Conservation (phyloP, 352 stramenopile genomes). For the Halophytophthora batemanensis region DNA sequence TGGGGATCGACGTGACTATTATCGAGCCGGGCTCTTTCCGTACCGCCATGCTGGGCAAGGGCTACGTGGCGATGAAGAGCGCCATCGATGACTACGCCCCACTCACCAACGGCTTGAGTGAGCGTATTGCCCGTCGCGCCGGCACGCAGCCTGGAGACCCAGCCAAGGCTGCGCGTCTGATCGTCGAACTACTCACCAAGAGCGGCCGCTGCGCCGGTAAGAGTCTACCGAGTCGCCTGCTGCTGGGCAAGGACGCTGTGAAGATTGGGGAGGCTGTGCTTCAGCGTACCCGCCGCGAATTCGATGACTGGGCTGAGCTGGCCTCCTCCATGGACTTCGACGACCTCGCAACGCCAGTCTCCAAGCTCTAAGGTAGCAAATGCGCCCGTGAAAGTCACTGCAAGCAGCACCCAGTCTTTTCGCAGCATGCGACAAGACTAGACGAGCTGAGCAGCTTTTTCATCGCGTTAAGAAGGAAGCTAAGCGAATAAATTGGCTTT, state of each 20-base stretch:
- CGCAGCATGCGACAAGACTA: too few relatives aligned
- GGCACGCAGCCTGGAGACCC: constrained; percentile 28
- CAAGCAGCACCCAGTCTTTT: too few relatives aligned
- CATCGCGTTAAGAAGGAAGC: too few relatives aligned
- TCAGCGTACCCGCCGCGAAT: constrained; percentile 15
- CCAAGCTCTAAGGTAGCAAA: constrained; percentile 19
- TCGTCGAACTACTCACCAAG: constrained; percentile 34
- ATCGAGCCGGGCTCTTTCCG: constrained; percentile 48
- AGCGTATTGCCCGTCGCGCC: constrained; percentile 8
- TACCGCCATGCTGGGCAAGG: constrained; percentile 35
- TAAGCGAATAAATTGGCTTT: too few relatives aligned
- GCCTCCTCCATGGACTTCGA: constrained; percentile 25
- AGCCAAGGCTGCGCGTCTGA: constrained; percentile 29
- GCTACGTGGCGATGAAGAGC: constrained; percentile 24
- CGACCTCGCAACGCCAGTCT: constrained; percentile 8
- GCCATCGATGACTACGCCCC: constrained; percentile 32
- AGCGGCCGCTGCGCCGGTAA: constrained; percentile 33
- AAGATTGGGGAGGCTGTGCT: constrained; percentile 21
- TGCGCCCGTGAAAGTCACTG: too few relatives aligned
- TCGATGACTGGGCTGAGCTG: constrained; percentile 26
- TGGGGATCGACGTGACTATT: constrained; percentile 43
- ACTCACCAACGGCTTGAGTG: constrained; percentile 20
- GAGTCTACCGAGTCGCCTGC: constrained; percentile 25
- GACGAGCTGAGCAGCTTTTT: too few relatives aligned
- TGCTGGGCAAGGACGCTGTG: constrained; percentile 35